Base-by-base conservation (phyloP, 78 protist species). In the Dictyostelium intermedium region DNA sequence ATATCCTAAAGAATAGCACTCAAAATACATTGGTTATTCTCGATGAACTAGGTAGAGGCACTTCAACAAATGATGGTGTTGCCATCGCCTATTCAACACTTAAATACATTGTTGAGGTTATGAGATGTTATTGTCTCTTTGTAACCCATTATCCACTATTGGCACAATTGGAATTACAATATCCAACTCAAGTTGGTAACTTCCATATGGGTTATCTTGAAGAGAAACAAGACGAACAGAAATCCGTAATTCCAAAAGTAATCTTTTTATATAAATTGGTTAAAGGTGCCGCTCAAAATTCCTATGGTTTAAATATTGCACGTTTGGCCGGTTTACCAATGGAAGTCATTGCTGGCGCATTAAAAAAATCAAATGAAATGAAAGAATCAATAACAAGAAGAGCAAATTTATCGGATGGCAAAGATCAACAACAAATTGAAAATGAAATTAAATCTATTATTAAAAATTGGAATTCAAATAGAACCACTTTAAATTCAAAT, bases 1-100 rank as follows among this genome's bases (percentile, higher is more conserved):
- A 80, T 2, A 92, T 98, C 18, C 39, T 98, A 25, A 14, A 25
- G 27, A 4, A 47, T 1, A 98, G 99, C 0, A 95, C 99, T 16
- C 8, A 35, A 5, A 56, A 77, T 10, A 91, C 98, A 6, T 91
- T 99, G 34, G 96, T 99, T 11, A 91, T 99, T 5, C 79, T 99
- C 5, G 99, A 99, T 72, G 99, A 98, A 83, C 96, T 98, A 0
- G 99, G 99, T 16, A 39, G 99, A 11, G 99, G 99, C 30, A 99
- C 99, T 1, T 50, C 95, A 7, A 98, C 99, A 3, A 95, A 86
- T 69, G 99, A 99, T 30, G 99, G 99, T n/a, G 95, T 93, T 0
- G 98, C 98, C 20, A 84, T 99, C 14, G 99, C 99, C 7, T 95
- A 92, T 25, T 86, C 99, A 7, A 61, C 96, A 37, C 50, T 95